Evolutionary conservation across 2,329 filamentous ascomycete species (phyloP), one percentile per base, ranked within the genome.

Genomic region (Plectosphaerella cucumerina): DNA sequence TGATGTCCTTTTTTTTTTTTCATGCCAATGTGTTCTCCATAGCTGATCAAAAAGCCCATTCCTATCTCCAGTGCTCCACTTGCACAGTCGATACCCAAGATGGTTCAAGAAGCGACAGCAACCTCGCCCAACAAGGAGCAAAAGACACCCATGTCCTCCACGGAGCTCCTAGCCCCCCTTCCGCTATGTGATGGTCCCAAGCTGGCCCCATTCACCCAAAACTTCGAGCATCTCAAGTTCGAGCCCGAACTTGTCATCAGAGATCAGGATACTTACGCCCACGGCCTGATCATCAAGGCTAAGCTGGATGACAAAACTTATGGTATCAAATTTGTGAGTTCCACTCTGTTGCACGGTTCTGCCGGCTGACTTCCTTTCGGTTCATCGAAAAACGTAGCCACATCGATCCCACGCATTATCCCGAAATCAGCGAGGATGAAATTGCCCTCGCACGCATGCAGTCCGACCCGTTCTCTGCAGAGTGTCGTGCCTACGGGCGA

Each of bases 401-500:
- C 5, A 14, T 39, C 35, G 8, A 39, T 18, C 35, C 35, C 8
- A 15, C 12, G 17, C 35, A 39, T 39, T 17, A 39, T 15, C 35
- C 35, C 17, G 35, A 17, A 6, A 10, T 39, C 35, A 39, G 17
- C 5, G 5, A 39, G 15, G 35, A 39, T 17, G 35, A 39, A 15
- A 39, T 39, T 9, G 35, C 35, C 35, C 3, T 39, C 2, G 35
- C 35, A 3, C 14, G 35, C 15, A 39, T 39, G 35, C 35, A 43
- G 17, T 42, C 22, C 9, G 46, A 52, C 39, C 50, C 50, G 5
- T 52, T 52, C 31, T n/a, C 39, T 23, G 17, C 35, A 15, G 35
- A 39, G 14, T 39, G 35, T 14, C 35, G 35, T 39, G 35, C 35
- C n/a, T 39, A 39, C 35, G 35, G 35, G 9, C 35, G 35, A 2